Conservation (phyloP, 805 yeast genomes). For the Starmerella potacharoeniae region DNA sequence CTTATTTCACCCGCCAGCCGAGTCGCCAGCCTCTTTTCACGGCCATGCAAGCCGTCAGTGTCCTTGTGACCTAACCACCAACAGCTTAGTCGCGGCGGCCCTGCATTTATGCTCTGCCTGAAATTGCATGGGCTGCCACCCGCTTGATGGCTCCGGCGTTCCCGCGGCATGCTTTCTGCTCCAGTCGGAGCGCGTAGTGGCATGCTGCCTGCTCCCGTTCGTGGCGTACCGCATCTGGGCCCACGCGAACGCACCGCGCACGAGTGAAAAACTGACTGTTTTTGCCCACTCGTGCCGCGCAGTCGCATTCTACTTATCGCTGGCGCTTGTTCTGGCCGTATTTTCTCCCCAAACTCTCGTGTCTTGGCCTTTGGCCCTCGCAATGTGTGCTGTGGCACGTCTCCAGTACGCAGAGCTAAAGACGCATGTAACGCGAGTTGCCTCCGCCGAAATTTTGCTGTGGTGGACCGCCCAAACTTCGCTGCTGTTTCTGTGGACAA, state of each 20-base stretch:
- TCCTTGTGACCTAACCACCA: background rate
- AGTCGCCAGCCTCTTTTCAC: too few species aligned
- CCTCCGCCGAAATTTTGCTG: conserved; percentile 1
- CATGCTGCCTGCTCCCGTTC: background rate
- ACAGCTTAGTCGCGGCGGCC: background rate
- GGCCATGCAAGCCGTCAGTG: background rate
- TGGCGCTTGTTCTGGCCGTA: background rate
- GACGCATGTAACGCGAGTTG: background rate
- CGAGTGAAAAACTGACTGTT: background rate
- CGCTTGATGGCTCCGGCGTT: background rate
- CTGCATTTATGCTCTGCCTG: too few species aligned
- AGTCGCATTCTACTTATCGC: background rate
- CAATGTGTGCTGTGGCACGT: background rate
- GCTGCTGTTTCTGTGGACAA: background rate
- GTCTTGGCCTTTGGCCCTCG: background rate
- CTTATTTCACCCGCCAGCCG: too few species aligned
- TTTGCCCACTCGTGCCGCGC: background rate
- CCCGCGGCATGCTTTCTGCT: background rate
- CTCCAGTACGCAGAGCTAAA: conserved; percentile 1
- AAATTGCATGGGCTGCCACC: background rate
- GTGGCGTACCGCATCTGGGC: background rate
- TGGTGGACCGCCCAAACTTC: background rate
- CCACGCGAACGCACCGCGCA: background rate
- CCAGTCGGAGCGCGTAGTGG: background rate
- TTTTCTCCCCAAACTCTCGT: background rate